Evolutionary conservation across 805 yeast species (phyloP).

Genomic region (Metahyphopichia silvanorum): DNA sequence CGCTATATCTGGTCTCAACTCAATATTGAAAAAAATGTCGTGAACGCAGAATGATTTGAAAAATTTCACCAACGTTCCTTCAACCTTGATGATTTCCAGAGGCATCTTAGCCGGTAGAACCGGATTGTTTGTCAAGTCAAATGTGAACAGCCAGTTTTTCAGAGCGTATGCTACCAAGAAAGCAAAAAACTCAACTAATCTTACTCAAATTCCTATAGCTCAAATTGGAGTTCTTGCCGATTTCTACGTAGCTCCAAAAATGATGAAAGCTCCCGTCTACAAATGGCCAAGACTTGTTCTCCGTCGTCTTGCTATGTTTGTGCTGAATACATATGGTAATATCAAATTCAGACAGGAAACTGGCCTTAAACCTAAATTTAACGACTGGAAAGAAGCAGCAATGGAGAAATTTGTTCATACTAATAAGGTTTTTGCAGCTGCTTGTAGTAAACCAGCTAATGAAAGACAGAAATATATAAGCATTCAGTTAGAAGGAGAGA

Average conservation of each 20-base stretch:
- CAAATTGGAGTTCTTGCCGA: slow-evolving; percentile 40
- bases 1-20: too few relatives aligned
- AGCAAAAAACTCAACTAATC: slow-evolving; percentile 21
- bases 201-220: slow-evolving; percentile 36
- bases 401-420: slow-evolving; percentile 72
- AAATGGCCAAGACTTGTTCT: slow-evolving; percentile 46
- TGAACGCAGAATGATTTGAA: too few relatives aligned
- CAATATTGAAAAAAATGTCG: too few relatives aligned
- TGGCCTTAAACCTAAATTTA: slow-evolving; percentile 48
- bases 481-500: slow-evolving; percentile 30
- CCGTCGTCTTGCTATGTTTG: slow-evolving; percentile 64
- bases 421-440: slow-evolving; percentile 76
- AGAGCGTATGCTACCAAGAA: slow-evolving; percentile 12
- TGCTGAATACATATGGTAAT: slow-evolving; percentile 59
- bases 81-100: too few relatives aligned
- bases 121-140: too few relatives aligned
- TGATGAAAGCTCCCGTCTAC: slow-evolving; percentile 20
- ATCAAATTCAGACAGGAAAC: slow-evolving; percentile 45
- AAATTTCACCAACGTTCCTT: too few relatives aligned
- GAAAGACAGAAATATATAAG: slow-evolving; percentile 45
- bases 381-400: slow-evolving; percentile 85
- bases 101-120: too few relatives aligned
- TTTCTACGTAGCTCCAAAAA: slow-evolving; percentile 40
- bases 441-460: slow-evolving; percentile 27
- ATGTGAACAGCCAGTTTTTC: too few relatives aligned